Evolutionary conservation across 2,329 filamentous ascomycete species (phyloP).

Genomic region (Alternaria gansuensis): DNA sequence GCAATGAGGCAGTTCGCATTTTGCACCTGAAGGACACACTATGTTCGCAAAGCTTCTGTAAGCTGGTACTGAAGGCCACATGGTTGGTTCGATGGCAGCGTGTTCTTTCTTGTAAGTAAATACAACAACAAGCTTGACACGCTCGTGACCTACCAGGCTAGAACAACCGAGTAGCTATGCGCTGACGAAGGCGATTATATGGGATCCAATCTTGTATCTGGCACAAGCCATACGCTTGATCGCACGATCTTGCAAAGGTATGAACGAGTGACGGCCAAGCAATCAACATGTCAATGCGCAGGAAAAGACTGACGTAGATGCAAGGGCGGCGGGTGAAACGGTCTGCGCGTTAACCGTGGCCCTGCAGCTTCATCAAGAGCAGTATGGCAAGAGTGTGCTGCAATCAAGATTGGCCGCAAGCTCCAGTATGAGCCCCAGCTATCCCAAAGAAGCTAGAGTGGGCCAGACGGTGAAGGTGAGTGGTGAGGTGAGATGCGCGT

Average conservation of each 20-base stretch:
- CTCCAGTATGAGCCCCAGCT: neutral
- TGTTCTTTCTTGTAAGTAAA: conserved; percentile 24
- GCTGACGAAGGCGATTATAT: neutral
- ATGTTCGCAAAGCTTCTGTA: conserved; percentile 39
- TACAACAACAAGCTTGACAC: conserved; percentile 6
- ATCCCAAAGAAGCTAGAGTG: neutral
- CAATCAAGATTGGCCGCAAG: neutral
- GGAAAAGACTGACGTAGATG: neutral
- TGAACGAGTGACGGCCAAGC: neutral
- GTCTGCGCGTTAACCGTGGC: neutral
- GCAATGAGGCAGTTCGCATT: conserved; percentile 64
- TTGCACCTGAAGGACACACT: conserved; percentile 60
- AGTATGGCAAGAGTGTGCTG: neutral
- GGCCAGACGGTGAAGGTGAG: conserved; percentile 15
- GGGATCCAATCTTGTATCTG: neutral
- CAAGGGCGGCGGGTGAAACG: conserved; percentile 5
- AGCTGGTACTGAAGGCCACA: conserved; percentile 45
- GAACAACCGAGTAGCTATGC: neutral
- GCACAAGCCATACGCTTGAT: neutral
- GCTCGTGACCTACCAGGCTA: conserved; percentile 24
- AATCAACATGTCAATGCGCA: conserved; percentile 2
- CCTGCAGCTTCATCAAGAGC: neutral
- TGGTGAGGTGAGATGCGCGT: conserved; percentile 12
- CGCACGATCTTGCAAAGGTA: neutral
- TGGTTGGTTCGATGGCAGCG: conserved; percentile 16